These are phyloP conservation scores for Yamadazyma dendronema DNA, from an alignment of 1,139 yeast genomes.

Conservation along the genomic window DNA sequence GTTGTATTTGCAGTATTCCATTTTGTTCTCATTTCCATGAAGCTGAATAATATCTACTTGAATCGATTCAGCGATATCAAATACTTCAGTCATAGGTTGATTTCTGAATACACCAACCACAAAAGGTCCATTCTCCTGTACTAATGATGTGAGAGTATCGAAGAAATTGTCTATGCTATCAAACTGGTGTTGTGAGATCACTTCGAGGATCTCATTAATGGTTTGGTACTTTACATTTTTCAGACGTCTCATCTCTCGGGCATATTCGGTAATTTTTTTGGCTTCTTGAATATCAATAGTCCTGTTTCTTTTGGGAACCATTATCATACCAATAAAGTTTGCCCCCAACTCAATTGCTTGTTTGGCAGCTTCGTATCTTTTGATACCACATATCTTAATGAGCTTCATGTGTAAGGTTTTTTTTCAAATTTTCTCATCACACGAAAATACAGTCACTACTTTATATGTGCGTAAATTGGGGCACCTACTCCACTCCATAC, in stretches of 20 bases:
- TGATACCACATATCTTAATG: slow-evolving; percentile 84
- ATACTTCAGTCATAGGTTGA: slow-evolving; percentile 66
- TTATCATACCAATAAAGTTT: slow-evolving; percentile 74
- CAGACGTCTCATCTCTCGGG: slow-evolving; percentile 19
- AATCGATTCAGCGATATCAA: slow-evolving; percentile 43
- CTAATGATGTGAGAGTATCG: slow-evolving; percentile 22
- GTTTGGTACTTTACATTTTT: slow-evolving; percentile 20
- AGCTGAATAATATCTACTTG: slow-evolving; percentile 78
- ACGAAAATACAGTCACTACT: too few species aligned
- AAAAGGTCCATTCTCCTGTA: slow-evolving; percentile 59
- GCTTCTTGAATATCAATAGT: slow-evolving; percentile 63
- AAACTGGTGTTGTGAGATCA: slow-evolving; percentile 17
- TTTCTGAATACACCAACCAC: slow-evolving; percentile 90
- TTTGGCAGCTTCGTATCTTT: slow-evolving; percentile 64
- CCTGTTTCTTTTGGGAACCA: slow-evolving; percentile 79
- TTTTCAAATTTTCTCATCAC: not conserved
- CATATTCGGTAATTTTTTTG: slow-evolving; percentile 43
- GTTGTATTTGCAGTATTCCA: slow-evolving; percentile 35
- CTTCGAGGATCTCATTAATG: slow-evolving; percentile 19
- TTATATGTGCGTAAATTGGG: not conserved
- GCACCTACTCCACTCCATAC: not conserved
- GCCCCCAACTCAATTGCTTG: slow-evolving; percentile 72
- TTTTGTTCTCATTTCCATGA: slow-evolving; percentile 79
- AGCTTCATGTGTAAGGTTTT: slow-evolving; percentile 14
- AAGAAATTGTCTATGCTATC: slow-evolving; percentile 33